Conservation (phyloP, 2,329 filamentous ascomycete species). For the Malbranchea cinnamomea region DNA sequence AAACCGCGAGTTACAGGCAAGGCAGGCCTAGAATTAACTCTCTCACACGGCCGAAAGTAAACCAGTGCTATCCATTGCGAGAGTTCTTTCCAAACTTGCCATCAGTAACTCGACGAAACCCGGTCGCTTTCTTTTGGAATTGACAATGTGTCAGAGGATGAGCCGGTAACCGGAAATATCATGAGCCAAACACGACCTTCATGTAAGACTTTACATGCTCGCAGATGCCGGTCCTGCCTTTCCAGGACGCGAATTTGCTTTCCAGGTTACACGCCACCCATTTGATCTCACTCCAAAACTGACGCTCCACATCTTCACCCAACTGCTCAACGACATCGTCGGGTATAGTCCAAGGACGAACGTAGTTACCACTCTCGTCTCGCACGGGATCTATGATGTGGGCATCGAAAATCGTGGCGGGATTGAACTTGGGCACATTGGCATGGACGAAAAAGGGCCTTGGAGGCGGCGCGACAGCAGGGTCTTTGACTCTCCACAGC, state of each 20-base stretch:
- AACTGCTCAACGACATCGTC: constrained; percentile 17
- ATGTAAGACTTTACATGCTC: constrained; percentile 20
- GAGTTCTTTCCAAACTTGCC: no score
- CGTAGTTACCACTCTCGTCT: constrained; percentile 19
- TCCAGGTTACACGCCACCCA: constrained; percentile 26
- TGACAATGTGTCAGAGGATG: no score
- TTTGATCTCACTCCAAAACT: constrained; percentile 26
- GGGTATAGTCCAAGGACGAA: constrained; percentile 20
- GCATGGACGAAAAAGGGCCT: constrained; percentile 27
- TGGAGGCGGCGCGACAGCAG: constrained; percentile 16
- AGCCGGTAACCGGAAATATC: no score
- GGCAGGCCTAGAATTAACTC: no score
- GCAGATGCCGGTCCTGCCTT: constrained; percentile 19
- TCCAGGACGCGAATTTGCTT: constrained; percentile 19
- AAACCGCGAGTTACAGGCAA: no score
- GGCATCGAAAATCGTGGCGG: constrained; percentile 21
- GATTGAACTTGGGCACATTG: constrained; percentile 27
- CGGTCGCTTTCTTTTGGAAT: no score
- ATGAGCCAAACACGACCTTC: constrained; percentile 20
- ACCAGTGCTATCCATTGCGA: no score
- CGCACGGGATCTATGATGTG: constrained; percentile 17
- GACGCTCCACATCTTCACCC: constrained; percentile 21
- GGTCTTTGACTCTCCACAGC: constrained; percentile 14
- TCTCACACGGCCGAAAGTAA: no score
- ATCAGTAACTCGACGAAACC: no score